Evolutionary conservation across 768 basidiomycete genomes (phyloP).

Genomic region (Brasilioporus rufonigricans): DNA sequence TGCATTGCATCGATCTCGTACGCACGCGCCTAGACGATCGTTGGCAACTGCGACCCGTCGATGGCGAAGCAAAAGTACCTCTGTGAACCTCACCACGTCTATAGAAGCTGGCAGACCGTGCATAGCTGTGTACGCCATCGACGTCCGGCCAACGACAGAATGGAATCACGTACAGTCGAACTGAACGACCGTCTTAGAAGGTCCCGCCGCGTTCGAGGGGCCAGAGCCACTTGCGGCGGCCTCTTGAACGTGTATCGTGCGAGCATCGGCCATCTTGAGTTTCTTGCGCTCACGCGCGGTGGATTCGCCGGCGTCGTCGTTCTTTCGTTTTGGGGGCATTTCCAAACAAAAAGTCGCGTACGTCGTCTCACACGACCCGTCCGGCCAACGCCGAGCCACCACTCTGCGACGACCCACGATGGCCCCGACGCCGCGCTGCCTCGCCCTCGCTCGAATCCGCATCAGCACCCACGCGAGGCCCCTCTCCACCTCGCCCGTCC

Average conservation of each 20-base stretch:
- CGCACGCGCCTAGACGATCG: conserved; percentile 60
- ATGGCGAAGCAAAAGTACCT: conserved; percentile 47
- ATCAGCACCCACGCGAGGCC: conserved; percentile 28
- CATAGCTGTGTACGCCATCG: conserved; percentile 40
- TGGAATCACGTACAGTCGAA: conserved; percentile 40
- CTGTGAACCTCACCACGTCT: conserved; percentile 86
- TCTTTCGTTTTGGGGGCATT: conserved; percentile 45
- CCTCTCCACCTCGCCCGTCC: conserved; percentile 43
- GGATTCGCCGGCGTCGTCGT: conserved; percentile 29
- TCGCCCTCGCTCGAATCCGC: conserved; percentile 18
- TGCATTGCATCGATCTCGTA: conserved; percentile 94
- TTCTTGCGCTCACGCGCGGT: conserved; percentile 63
- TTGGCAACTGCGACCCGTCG: conserved; percentile 1
- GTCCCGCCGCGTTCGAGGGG: conserved; percentile 30
- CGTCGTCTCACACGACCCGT: neutral
- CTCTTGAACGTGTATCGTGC: conserved; percentile 65
- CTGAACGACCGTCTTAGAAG: conserved; percentile 37
- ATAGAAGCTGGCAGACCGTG: conserved; percentile 67
- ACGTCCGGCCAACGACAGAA: neutral
- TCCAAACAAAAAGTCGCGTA: too few relatives aligned
- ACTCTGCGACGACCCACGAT: conserved; percentile 22
- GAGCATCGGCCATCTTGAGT: conserved; percentile 57
- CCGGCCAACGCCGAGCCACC: conserved; percentile 26
- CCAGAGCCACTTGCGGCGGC: conserved; percentile 8
- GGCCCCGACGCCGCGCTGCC: conserved; percentile 36